These are phyloP conservation scores for Diospyros kaki DNA, from an alignment of 148 eudicot genomes.

Conservation along the genomic window DNA sequence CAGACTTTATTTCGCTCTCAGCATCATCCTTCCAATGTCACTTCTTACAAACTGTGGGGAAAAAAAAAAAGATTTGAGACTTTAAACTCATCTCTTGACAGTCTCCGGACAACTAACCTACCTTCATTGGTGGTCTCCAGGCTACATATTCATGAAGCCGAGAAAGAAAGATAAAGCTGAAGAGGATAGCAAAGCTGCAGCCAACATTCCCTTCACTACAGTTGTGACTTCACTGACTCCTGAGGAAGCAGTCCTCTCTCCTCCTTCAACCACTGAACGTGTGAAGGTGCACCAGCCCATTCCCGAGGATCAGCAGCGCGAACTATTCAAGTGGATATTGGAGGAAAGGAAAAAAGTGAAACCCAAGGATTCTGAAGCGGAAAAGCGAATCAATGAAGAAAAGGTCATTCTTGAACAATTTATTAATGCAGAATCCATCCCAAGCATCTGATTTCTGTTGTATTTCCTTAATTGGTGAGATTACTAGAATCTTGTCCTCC, in stretches of 20 bases:
- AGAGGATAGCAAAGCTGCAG: constrained; percentile 28
- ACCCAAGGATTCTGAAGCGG: constrained; percentile 47
- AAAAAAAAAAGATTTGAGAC: neutral
- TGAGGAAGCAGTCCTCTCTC: constrained; percentile 33
- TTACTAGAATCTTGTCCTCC: neutral
- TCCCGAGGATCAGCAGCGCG: constrained; percentile 62
- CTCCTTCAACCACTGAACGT: constrained; percentile 39
- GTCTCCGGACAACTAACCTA: neutral
- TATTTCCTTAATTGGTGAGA: neutral
- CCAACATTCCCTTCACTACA: constrained; percentile 28
- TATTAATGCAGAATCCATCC: constrained; percentile 47
- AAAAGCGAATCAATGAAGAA: constrained; percentile 55
- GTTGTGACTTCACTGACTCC: constrained; percentile 18
- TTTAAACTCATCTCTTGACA: constrained; percentile 9
- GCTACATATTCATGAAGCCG: constrained; percentile 60
- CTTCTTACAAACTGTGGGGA: neutral
- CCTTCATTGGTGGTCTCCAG: constrained; percentile 39
- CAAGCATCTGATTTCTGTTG: constrained; percentile 21
- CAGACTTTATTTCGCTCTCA: neutral
- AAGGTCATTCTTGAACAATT: constrained; percentile 59
- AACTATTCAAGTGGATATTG: constrained; percentile 68
- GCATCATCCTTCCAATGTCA: neutral
- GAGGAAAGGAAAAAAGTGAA: constrained; percentile 64
- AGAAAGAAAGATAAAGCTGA: constrained; percentile 38
- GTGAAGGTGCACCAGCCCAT: constrained; percentile 46